phyloP scores from a whole-genome alignment of 495 filamentous ascomycete genomes.

The Ascodesmis nigricans region DNA sequence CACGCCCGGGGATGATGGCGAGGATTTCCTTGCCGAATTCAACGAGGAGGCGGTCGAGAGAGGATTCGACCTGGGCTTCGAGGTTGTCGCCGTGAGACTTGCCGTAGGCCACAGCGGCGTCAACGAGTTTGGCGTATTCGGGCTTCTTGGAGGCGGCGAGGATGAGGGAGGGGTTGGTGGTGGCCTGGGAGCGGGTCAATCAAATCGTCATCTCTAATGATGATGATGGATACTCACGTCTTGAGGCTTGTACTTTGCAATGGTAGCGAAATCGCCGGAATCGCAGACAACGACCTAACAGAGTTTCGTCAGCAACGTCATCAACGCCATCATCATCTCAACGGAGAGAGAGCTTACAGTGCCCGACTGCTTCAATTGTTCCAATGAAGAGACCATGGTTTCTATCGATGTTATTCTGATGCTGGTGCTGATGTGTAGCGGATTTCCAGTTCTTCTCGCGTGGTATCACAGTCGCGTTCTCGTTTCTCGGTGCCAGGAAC shows the following conservation, averaged over 20 bases:
- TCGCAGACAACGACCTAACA: conserved; percentile 77
- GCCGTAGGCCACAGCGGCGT: conserved; percentile 64
- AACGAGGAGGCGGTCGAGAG: conserved; percentile 81
- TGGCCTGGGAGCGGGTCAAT: conserved; percentile 9
- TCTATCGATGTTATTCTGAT: conserved; percentile 4
- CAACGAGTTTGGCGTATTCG: conserved; percentile 84
- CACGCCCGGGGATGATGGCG: conserved; percentile 88
- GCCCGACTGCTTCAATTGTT: conserved; percentile 89
- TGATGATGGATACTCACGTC: conserved; percentile 32
- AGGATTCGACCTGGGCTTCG: conserved; percentile 58
- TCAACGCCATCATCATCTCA: conserved; percentile 12
- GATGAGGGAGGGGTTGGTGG: conserved; percentile 93
- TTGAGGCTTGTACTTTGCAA: conserved; percentile 99
- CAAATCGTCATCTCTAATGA: not conserved
- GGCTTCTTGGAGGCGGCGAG: conserved; percentile 93
- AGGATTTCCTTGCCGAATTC: conserved; percentile 97
- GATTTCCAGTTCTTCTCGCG: no score
- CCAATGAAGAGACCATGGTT: conserved; percentile 35
- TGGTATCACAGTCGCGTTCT: no score
- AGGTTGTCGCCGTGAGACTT: conserved; percentile 44
- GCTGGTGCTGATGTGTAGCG: no score
- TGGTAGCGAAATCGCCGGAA: conserved; percentile 80
- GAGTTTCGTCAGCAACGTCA: conserved; percentile 7
- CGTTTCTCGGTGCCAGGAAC: no score
- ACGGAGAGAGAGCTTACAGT: conserved; percentile 39